phyloP scores from a whole-genome alignment of 2,329 filamentous ascomycete species.

The Emmonsiellopsis sp. region DNA sequence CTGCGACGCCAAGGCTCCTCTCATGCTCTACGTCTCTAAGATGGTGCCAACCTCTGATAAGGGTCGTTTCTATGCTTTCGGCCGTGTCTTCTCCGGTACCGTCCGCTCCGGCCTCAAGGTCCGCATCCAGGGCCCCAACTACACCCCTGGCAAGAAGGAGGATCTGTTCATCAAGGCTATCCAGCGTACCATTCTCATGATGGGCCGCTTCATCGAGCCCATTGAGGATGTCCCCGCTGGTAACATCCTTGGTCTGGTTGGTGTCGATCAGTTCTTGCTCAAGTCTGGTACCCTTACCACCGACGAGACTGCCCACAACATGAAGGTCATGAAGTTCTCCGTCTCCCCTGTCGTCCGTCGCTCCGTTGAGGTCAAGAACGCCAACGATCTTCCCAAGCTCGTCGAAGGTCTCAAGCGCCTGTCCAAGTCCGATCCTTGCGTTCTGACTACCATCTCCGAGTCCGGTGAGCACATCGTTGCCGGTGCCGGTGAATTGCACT shows the following conservation, averaged over 20 bases:
- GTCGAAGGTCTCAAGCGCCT: conserved; percentile 99
- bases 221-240: conserved; percentile 98
- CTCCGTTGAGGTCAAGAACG: conserved; percentile 99
- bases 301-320: conserved; percentile 94
- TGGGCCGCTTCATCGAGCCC: conserved; percentile 98
- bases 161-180: conserved; percentile 99
- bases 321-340: conserved; percentile 99
- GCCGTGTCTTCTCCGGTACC: conserved; percentile 99
- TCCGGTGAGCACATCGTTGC: conserved; percentile 99
- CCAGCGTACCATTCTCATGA: conserved; percentile 99
- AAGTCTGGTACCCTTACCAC: conserved; percentile 99
- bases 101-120: conserved; percentile 97
- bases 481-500: conserved; percentile 97
- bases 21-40: conserved; percentile 99
- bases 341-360: conserved; percentile 98
- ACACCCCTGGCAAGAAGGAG: conserved; percentile 95
- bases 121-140: conserved; percentile 99
- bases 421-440: conserved; percentile 99
- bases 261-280: conserved; percentile 99
- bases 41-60: conserved; percentile 99
- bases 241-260: conserved; percentile 99
- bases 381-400: conserved; percentile 97
- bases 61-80: conserved; percentile 99
- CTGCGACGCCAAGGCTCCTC: conserved; percentile 93
- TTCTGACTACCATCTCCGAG: conserved; percentile 77